phyloP scores from a whole-genome alignment of 805 yeast species.

The Kodamaea sagamina region DNA sequence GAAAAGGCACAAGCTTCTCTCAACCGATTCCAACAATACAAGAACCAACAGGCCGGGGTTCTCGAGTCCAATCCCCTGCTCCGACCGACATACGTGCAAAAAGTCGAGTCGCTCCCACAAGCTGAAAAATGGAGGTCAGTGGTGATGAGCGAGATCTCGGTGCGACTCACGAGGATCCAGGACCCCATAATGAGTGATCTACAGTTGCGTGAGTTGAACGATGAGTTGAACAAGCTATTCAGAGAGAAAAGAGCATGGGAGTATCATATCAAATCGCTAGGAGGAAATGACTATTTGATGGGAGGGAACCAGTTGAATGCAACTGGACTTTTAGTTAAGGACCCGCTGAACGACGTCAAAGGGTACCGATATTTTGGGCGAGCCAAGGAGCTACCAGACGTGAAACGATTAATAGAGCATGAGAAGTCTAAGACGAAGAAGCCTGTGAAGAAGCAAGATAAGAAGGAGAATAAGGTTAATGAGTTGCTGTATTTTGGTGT shows the following conservation, averaged over 20 bases:
- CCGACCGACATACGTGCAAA: constrained; percentile 61
- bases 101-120: constrained; percentile 55
- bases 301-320: constrained; percentile 25
- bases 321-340: constrained; percentile 14
- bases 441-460: constrained; percentile 25
- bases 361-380: constrained; percentile 81
- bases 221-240: constrained; percentile 64
- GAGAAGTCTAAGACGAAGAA: constrained; percentile 11
- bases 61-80: constrained; percentile 54
- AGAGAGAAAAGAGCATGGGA: constrained; percentile 80
- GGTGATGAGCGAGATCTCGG: constrained; percentile 63
- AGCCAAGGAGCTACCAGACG: constrained; percentile 79
- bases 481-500: constrained; percentile 12
- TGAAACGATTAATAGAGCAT: constrained; percentile 32
- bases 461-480: constrained; percentile 17
- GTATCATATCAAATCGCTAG: constrained; percentile 62
- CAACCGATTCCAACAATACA: constrained; percentile 62
- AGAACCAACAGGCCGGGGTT: constrained; percentile 59
- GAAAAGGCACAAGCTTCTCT: constrained; percentile 77
- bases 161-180: constrained; percentile 60
- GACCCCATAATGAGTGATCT: constrained; percentile 56
- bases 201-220: constrained; percentile 73
- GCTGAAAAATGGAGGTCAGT: constrained; percentile 72
- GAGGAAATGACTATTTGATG: constrained; percentile 67
- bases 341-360: constrained; percentile 20